phyloP scores from a whole-genome alignment of 176 grass and related monocot genomes.

The Puccinellia tenuiflora region DNA sequence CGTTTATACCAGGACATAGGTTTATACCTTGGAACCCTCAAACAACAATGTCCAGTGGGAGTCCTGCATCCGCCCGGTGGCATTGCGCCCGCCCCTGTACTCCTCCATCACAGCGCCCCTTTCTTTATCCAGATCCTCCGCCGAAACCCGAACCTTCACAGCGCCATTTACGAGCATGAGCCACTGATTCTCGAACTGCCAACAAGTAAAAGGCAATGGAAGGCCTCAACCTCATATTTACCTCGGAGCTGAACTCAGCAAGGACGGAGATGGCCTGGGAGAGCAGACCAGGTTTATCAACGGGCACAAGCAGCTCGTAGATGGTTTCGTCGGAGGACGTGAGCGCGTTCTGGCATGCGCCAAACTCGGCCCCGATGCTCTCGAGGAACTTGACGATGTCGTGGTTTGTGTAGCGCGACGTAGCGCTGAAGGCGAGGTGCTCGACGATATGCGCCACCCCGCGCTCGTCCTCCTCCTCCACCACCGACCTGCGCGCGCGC shows the following conservation, averaged over 20 bases:
- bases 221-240: neutral
- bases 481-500: slow-evolving; percentile 60
- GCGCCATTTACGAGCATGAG: slow-evolving; percentile 6
- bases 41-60: slow-evolving; percentile 94
- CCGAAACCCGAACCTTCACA: slow-evolving; percentile 65
- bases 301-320: slow-evolving; percentile 93
- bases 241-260: slow-evolving; percentile 95
- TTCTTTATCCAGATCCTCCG: slow-evolving; percentile 95
- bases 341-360: slow-evolving; percentile 95
- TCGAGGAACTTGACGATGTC: slow-evolving; percentile 98
- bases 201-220: neutral
- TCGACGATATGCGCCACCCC: slow-evolving; percentile 97
- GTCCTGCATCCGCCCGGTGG: slow-evolving; percentile 88
- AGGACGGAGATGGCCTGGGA: slow-evolving; percentile 93
- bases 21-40: slow-evolving; percentile 79
- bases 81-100: slow-evolving; percentile 94
- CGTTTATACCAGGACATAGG: neutral
- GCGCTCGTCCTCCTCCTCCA: slow-evolving; percentile 90
- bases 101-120: slow-evolving; percentile 95
- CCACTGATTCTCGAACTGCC: neutral
- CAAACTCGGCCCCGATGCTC: slow-evolving; percentile 98
- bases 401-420: slow-evolving; percentile 86
- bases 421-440: slow-evolving; percentile 98
- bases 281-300: slow-evolving; percentile 83
- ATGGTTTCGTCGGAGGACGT: slow-evolving; percentile 98